Percentiles rank a stretch among this genome's conserved stretches.
Evolutionary conservation across 805 yeast genomes (phyloP).

Genomic region (Candida railenensis): DNA sequence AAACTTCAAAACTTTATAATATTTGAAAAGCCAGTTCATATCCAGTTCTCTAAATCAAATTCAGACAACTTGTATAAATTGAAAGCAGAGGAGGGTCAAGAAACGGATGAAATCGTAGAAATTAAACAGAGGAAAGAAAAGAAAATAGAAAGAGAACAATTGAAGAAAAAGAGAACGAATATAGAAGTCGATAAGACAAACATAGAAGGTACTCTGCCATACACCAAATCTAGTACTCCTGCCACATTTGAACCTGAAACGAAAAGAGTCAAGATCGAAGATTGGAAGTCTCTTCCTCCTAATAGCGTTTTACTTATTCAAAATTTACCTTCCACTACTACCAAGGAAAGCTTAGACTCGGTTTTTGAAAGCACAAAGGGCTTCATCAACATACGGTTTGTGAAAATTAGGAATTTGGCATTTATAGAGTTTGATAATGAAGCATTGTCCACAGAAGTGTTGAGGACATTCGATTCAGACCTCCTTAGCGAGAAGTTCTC

Average conservation of each 20-base stretch:
- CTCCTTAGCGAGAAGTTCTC: conserved; percentile 17
- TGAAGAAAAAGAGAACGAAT: conserved; percentile 11
- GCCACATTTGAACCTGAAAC: conserved; percentile 6
- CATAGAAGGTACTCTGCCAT: no score
- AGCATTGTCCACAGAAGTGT: conserved; percentile 42
- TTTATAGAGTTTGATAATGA: conserved; percentile 75
- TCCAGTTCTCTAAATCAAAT: conserved; percentile 41
- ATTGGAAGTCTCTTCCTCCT: conserved; percentile 53
- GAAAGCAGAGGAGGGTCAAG: conserved; percentile 11
- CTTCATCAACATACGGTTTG: conserved; percentile 63
- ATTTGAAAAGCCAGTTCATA: conserved; percentile 48
- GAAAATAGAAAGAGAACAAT: conserved; percentile 6
- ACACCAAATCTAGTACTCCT: background rate
- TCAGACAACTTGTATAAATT: conserved; percentile 37
- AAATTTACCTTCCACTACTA: conserved; percentile 41
- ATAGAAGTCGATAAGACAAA: conserved; percentile 13
- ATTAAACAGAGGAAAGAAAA: conserved; percentile 11
- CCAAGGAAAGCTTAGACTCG: conserved; percentile 8
- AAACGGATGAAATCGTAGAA: conserved; percentile 17
- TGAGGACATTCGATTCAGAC: conserved; percentile 13
- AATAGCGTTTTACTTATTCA: conserved; percentile 69
- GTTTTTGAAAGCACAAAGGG: conserved; percentile 57
- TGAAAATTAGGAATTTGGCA: conserved; percentile 67
- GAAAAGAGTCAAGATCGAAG: conserved; percentile 18
- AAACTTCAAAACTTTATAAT: conserved; percentile 40